Percentiles rank a stretch among this genome's conserved stretches.
phyloP scores from a whole-genome alignment of 805 yeast genomes.

The Candida sphagnicola region DNA sequence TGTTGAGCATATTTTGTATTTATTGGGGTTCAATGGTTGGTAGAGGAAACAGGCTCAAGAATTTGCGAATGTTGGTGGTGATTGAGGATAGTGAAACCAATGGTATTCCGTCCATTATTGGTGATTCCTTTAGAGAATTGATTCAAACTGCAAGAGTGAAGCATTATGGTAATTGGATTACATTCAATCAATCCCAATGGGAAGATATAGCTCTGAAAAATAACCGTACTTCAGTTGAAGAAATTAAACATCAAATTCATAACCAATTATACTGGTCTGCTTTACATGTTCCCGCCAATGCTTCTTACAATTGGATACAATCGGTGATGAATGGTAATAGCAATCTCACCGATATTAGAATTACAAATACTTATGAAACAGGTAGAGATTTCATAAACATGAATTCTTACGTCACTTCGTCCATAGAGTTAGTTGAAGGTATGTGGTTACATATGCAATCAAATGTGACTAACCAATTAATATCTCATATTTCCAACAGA shows the following conservation, averaged over 20 bases:
- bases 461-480: conserved; percentile 18
- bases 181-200: conserved; percentile 26
- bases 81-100: conserved; percentile 27
- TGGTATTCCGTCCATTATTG: conserved; percentile 41
- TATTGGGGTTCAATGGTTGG: conserved; percentile 40
- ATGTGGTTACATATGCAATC: conserved; percentile 23
- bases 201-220: conserved; percentile 22
- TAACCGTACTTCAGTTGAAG: conserved; percentile 27
- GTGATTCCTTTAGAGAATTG: conserved; percentile 37
- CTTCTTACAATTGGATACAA: conserved; percentile 34
- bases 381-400: conserved; percentile 59
- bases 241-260: conserved; percentile 43
- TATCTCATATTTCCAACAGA: conserved; percentile 6
- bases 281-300: conserved; percentile 47
- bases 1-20: conserved; percentile 30
- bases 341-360: conserved; percentile 21
- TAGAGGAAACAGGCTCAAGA: conserved; percentile 24
- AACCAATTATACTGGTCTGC: conserved; percentile 63
- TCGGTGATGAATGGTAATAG: conserved; percentile 38
- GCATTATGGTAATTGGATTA: conserved; percentile 33
- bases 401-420: conserved; percentile 37
- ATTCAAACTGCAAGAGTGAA: conserved; percentile 20
- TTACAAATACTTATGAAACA: conserved; percentile 51
- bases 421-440: conserved; percentile 33
- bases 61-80: conserved; percentile 35